Percentiles rank a stretch among this genome's conserved stretches.
Evolutionary conservation across 2,329 filamentous ascomycete genomes (phyloP).

Genomic region (Fonsecaea nubica): DNA sequence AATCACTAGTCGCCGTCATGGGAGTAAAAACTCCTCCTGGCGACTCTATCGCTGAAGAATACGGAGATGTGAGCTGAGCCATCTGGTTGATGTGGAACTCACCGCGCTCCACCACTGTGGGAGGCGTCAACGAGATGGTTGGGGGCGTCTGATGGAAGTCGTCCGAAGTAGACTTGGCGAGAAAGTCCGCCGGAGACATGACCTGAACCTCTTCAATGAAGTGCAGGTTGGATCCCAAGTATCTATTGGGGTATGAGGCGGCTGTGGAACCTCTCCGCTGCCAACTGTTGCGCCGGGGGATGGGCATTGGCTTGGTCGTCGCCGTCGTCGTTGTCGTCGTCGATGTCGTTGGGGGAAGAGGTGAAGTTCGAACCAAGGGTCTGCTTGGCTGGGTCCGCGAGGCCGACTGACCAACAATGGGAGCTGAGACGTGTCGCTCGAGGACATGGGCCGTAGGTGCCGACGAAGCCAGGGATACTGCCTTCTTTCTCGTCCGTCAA

Average conservation of each 20-base stretch:
- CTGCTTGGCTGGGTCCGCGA: slow-evolving; percentile 20
- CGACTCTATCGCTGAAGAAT: slow-evolving; percentile 41
- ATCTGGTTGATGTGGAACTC: slow-evolving; percentile 41
- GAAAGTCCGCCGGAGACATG: slow-evolving; percentile 52
- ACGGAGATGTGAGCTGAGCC: slow-evolving; percentile 37
- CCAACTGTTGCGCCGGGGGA: slow-evolving; percentile 33
- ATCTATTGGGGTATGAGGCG: slow-evolving; percentile 48
- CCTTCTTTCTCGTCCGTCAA: slow-evolving; percentile 37
- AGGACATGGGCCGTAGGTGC: slow-evolving; percentile 29
- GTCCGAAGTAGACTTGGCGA: slow-evolving; percentile 46
- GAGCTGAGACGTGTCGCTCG: slow-evolving; percentile 39
- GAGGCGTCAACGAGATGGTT: slow-evolving; percentile 41
- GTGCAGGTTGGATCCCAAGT: slow-evolving; percentile 44
- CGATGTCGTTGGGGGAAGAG: slow-evolving; percentile 25
- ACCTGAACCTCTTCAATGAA: slow-evolving; percentile 50
- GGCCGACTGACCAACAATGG: slow-evolving; percentile 20
- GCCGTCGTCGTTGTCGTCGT: slow-evolving; percentile 43
- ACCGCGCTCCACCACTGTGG: slow-evolving; percentile 40
- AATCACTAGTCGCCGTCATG: slow-evolving; percentile 38
- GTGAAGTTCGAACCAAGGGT: slow-evolving; percentile 45
- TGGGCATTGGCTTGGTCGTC: slow-evolving; percentile 41
- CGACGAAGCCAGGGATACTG: slow-evolving; percentile 27
- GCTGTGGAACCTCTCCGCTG: slow-evolving; percentile 40
- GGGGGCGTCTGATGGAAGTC: slow-evolving; percentile 34
- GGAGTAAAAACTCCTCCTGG: slow-evolving; percentile 35